A percentile compares a stretch with the other conserved stretches of the same genome.
These are phyloP conservation scores for Chaetoceros muelleri DNA, from an alignment of 108 stramenopile genomes.

Conservation along the genomic window DNA sequence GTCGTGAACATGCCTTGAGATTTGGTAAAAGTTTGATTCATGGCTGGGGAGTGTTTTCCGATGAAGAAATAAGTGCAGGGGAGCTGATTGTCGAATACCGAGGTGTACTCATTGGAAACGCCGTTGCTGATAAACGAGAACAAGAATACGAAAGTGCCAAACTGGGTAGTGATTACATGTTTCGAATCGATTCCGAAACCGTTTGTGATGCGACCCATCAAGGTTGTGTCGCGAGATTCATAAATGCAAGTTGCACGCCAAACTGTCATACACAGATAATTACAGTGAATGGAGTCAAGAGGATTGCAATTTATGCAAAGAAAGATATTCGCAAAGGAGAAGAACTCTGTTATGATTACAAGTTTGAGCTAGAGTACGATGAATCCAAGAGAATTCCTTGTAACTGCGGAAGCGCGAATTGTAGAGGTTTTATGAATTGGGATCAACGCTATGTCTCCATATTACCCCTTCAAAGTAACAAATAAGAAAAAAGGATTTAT, in stretches of 20 bases:
- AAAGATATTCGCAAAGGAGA: slow-evolving; percentile 78
- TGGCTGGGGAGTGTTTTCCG: slow-evolving; percentile 79
- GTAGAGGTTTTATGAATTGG: slow-evolving; percentile 80
- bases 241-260: slow-evolving; percentile 91
- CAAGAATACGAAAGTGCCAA: slow-evolving; percentile 77
- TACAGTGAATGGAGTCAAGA: slow-evolving; percentile 51
- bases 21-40: slow-evolving; percentile 68
- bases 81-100: slow-evolving; percentile 90
- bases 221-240: slow-evolving; percentile 91
- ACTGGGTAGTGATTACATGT: slow-evolving; percentile 89
- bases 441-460: slow-evolving; percentile 22
- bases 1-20: slow-evolving; percentile 52
- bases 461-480: neutral
- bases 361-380: slow-evolving; percentile 78
- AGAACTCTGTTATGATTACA: slow-evolving; percentile 97
- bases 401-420: slow-evolving; percentile 54
- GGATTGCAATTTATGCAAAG: slow-evolving; percentile 89
- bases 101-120: slow-evolving; percentile 85
- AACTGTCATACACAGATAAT: slow-evolving; percentile 87
- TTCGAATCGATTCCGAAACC: slow-evolving; percentile 73
- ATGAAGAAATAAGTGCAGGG: slow-evolving; percentile 42
- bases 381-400: slow-evolving; percentile 55
- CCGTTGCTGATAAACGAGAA: slow-evolving; percentile 85
- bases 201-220: slow-evolving; percentile 80
- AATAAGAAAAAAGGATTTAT: neutral